A percentile compares a stretch with the other conserved stretches of the same genome.
phyloP scores from a whole-genome alignment of 495 filamentous ascomycete genomes.

The Penicillium turbatum region DNA sequence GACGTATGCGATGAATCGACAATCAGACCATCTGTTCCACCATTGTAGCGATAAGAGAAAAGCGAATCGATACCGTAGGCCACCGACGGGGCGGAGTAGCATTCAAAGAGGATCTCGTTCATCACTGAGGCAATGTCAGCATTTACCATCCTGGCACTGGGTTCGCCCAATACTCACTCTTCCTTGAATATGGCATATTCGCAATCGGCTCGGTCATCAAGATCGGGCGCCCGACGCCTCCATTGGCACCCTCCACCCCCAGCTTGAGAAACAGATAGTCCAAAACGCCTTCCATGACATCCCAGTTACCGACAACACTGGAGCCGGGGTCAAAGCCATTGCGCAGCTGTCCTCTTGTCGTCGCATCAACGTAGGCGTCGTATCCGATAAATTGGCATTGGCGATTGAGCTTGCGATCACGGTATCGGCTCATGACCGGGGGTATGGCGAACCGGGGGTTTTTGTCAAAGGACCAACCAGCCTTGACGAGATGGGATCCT shows the following conservation, averaged over 20 bases:
- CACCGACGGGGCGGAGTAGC: conserved; percentile 81
- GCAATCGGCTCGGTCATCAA: conserved; percentile 96
- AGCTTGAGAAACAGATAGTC: conserved; percentile 92
- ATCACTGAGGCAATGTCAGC: conserved; percentile 59
- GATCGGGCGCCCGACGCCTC: conserved; percentile 75
- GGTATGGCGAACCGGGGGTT: conserved; percentile 73
- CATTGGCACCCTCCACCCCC: conserved; percentile 70
- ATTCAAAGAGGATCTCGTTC: conserved; percentile 95
- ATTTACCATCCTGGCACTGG: background rate
- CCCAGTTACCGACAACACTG: conserved; percentile 94
- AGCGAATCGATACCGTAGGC: conserved; percentile 93
- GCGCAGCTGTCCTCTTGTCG: conserved; percentile 81
- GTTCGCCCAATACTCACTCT: conserved; percentile 54
- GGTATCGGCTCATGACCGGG: conserved; percentile 88
- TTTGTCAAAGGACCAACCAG: conserved; percentile 90
- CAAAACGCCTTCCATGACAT: conserved; percentile 87
- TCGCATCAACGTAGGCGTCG: conserved; percentile 91
- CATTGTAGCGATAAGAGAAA: conserved; percentile 90
- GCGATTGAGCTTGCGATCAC: conserved; percentile 85
- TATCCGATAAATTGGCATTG: conserved; percentile 86
- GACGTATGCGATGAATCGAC: conserved; percentile 88
- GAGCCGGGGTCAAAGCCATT: conserved; percentile 87
- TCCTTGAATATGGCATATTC: conserved; percentile 78
- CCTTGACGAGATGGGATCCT: conserved; percentile 86
- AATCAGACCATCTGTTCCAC: conserved; percentile 81